These are phyloP conservation scores for Solidago caesia DNA, from an alignment of 129 eudicot species.

Conservation along the genomic window DNA sequence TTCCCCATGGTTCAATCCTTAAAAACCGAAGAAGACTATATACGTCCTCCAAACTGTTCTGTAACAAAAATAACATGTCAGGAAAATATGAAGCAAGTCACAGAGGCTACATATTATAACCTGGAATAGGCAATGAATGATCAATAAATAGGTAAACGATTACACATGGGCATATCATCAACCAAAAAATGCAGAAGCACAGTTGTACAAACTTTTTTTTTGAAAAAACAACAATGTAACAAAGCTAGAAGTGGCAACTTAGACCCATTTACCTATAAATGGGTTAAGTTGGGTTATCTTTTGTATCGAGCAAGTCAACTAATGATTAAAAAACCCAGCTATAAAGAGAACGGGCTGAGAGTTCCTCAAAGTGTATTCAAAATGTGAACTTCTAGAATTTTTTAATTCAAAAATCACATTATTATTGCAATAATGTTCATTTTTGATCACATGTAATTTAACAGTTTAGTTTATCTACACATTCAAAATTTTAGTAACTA, in stretches of 20 bases:
- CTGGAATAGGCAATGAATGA: neutral
- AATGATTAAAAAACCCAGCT: neutral
- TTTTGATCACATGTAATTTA: neutral
- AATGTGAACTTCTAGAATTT: neutral
- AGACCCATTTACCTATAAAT: no score
- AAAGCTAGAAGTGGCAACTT: no score
- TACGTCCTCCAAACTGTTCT: constrained; percentile 94
- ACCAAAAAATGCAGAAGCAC: neutral
- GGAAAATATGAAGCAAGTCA: constrained; percentile 17
- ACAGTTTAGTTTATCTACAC: neutral
- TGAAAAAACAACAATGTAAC: no score
- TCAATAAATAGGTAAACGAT: constrained; percentile 11
- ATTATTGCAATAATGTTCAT: neutral
- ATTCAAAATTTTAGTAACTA: neutral
- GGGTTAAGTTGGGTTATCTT: no score
- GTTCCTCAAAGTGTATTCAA: neutral
- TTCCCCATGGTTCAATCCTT: constrained; percentile 97
- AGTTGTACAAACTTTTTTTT: no score
- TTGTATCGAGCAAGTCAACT: no score
- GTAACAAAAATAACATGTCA: constrained; percentile 34
- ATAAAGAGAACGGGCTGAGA: neutral
- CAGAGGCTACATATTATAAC: constrained; percentile 6
- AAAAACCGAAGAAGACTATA: constrained; percentile 92
- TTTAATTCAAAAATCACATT: neutral
- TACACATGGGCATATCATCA: neutral